Conservation (phyloP, 2,329 filamentous ascomycete species). For the Penicillium sp. region DNA sequence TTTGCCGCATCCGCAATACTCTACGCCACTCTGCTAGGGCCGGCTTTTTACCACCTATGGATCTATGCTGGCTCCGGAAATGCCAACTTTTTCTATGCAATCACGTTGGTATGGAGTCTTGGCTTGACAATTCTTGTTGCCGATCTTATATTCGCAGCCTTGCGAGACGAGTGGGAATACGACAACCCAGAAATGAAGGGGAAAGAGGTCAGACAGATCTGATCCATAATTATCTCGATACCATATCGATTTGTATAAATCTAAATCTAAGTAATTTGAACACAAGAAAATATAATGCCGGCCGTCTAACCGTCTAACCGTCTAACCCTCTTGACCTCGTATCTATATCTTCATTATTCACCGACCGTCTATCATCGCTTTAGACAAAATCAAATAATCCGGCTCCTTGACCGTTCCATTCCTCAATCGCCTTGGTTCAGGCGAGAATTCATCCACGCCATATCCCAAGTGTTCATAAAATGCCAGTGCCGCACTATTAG, state of each 20-base stretch:
- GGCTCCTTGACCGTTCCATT: conserved; percentile 47
- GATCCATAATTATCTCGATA: conserved; percentile 22
- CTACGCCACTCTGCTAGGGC: conserved; percentile 84
- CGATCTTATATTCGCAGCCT: conserved; percentile 80
- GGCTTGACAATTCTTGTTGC: conserved; percentile 82
- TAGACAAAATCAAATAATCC: conserved; percentile 54
- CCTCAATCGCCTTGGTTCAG: conserved; percentile 45
- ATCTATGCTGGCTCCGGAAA: conserved; percentile 97
- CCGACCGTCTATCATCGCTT: conserved; percentile 25
- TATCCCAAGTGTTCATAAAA: conserved; percentile 54
- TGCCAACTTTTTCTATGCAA: conserved; percentile 99
- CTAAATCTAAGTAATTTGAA: background rate
- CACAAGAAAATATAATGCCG: background rate
- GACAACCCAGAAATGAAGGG: conserved; percentile 86
- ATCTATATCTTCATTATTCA: background rate
- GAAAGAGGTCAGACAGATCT: conserved; percentile 83
- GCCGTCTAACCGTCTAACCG: background rate
- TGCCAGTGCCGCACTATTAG: conserved; percentile 44
- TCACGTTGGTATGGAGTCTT: conserved; percentile 96
- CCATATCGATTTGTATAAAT: background rate
- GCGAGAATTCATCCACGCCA: conserved; percentile 50
- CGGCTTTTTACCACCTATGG: conserved; percentile 96
- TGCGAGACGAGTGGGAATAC: conserved; percentile 91
- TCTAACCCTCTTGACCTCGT: no score
- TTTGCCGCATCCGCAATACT: conserved; percentile 76